Percentiles rank a stretch among this genome's conserved stretches.
Evolutionary conservation across 768 basidiomycete species (phyloP).

Genomic region (Chlorophyllum brunneum): DNA sequence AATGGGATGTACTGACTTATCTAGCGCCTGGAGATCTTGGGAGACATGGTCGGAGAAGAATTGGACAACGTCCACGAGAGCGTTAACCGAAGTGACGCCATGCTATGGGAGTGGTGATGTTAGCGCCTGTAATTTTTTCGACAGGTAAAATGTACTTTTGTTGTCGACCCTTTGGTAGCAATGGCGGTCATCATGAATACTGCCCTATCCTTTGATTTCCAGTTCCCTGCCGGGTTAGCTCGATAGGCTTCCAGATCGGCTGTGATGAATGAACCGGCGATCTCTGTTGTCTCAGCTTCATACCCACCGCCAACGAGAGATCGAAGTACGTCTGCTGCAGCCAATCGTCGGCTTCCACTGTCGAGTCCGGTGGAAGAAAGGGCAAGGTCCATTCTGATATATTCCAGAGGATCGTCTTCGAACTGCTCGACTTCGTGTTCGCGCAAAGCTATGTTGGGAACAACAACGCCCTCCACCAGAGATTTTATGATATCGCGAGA

Average conservation of each 20-base stretch:
- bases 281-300: conserved; percentile 82
- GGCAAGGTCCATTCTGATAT: conserved; percentile 83
- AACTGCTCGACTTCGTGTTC: conserved; percentile 93
- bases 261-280: conserved; percentile 82
- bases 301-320: conserved; percentile 80
- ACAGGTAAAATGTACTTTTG: conserved; percentile 50
- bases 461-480: conserved; percentile 84
- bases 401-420: conserved; percentile 96
- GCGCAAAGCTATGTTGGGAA: conserved; percentile 89
- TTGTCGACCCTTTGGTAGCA: conserved; percentile 85
- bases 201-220: conserved; percentile 93
- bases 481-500: conserved; percentile 75
- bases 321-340: conserved; percentile 93
- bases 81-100: conserved; percentile 91
- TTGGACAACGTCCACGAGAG: conserved; percentile 88
- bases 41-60: conserved; percentile 94
- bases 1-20: conserved; percentile 76
- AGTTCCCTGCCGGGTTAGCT: conserved; percentile 55
- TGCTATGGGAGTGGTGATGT: conserved; percentile 47
- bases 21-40: conserved; percentile 72
- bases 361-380: conserved; percentile 61
- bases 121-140: conserved; percentile 2
- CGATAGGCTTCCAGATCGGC: conserved; percentile 69
- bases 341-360: conserved; percentile 82
- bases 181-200: conserved; percentile 92